Conservation (phyloP, 306 rosid genomes). For the cucumber (Cucumis sativus) region Cucumber_9930_V3 NC_026661.2:15969501-15970000, state of each 20-base stretch:
- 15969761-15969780: slow-evolving; percentile 68
- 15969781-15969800: slow-evolving; percentile 74
- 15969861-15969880: slow-evolving; percentile 66
- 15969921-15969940: slow-evolving; percentile 90
- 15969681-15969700: not conserved
- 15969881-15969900: slow-evolving; percentile 76
- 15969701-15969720: not conserved
- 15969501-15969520: slow-evolving; percentile 79
- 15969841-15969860: slow-evolving; percentile 88
- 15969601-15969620: not conserved
- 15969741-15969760: slow-evolving; percentile 67
- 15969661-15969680: not conserved
- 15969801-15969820: slow-evolving; percentile 57
- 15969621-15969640: not conserved
- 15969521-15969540: slow-evolving; percentile 70
- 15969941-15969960: slow-evolving; percentile 55
- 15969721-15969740: slow-evolving; percentile 41
- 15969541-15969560: slow-evolving; percentile 52
- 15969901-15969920: slow-evolving; percentile 95
- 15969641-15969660: not conserved
- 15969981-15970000: not conserved
- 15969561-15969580: slow-evolving; percentile 18
- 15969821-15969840: slow-evolving; percentile 35
- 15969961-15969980: not conserved
- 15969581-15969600: slow-evolving; percentile 8